Evolutionary conservation across 225 moss, liverwort and hornwort genomes (phyloP).

Genomic region (Pleurozium schreberi): DNA sequence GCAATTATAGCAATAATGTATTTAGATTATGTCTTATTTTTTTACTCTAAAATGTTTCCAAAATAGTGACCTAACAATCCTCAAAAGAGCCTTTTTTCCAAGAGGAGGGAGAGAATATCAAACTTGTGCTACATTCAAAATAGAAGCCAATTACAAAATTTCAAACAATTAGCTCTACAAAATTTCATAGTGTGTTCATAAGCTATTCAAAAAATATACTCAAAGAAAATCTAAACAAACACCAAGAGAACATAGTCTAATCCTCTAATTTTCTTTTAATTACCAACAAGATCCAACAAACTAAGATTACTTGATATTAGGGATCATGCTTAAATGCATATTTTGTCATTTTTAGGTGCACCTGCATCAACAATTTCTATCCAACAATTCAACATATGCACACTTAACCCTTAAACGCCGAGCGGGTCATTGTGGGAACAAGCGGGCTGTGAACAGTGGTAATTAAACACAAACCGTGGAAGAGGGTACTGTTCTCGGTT

Average conservation of each 20-base stretch:
- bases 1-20: neutral
- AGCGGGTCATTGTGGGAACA: too few relatives aligned
- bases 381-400: neutral
- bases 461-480: too few relatives aligned
- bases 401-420: too few relatives aligned
- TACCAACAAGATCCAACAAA: neutral
- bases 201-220: neutral
- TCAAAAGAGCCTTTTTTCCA: neutral
- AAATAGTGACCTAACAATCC: neutral
- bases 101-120: neutral
- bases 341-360: neutral
- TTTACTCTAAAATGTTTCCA: neutral
- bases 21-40: neutral
- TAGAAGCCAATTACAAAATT: neutral
- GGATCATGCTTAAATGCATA: neutral
- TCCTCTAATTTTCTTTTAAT: neutral
- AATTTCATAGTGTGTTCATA: neutral
- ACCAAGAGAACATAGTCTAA: neutral
- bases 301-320: neutral
- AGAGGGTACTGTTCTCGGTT: too few relatives aligned
- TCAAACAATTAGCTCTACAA: neutral
- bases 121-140: neutral
- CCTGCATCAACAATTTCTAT: neutral
- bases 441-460: too few relatives aligned
- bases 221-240: neutral